phyloP scores from a whole-genome alignment of 352 stramenopile species.

The Phytophthora foliorum region DNA sequence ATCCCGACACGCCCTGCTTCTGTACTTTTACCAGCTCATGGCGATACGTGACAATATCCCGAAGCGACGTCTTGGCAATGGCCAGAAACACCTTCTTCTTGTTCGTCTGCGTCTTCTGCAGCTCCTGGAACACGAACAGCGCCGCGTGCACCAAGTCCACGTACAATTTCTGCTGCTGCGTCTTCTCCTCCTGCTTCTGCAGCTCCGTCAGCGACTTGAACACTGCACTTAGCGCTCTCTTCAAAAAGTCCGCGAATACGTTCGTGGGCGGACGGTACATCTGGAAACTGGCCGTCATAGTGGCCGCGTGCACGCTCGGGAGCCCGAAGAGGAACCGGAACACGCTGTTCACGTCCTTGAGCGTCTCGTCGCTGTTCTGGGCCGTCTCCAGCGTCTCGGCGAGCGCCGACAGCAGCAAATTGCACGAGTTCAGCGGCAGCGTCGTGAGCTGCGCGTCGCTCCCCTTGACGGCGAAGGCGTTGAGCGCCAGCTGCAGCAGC shows the following conservation, averaged over 20 bases:
- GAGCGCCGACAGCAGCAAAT: conserved; percentile 75
- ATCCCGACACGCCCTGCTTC: conserved; percentile 14
- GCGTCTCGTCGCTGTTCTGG: conserved; percentile 22
- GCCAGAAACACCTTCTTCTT: conserved; percentile 91
- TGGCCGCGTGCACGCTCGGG: conserved; percentile 3
- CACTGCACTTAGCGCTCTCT: conserved; percentile 51
- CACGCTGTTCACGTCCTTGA: conserved; percentile 69
- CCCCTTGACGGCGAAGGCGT: conserved; percentile 43
- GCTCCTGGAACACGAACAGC: conserved; percentile 77
- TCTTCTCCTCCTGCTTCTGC: background rate
- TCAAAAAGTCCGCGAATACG: conserved; percentile 79
- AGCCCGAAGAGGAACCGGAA: conserved; percentile 79
- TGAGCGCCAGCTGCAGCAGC: conserved; percentile 66
- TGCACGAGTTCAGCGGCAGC: conserved; percentile 75
- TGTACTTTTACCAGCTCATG: conserved; percentile 50
- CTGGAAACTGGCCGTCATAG: conserved; percentile 56
- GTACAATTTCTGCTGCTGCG: conserved; percentile 28
- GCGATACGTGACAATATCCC: conserved; percentile 66
- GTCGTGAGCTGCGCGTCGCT: conserved; percentile 48
- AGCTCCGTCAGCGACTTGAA: conserved; percentile 26
- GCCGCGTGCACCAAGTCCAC: conserved; percentile 60
- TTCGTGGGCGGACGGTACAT: conserved; percentile 87
- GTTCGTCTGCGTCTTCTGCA: conserved; percentile 88
- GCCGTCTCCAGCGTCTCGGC: conserved; percentile 63
- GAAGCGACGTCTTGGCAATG: conserved; percentile 82